Conservation (phyloP, 23 red algal genomes). For the Cyanidiococcus yangmingshanensis region DNA sequence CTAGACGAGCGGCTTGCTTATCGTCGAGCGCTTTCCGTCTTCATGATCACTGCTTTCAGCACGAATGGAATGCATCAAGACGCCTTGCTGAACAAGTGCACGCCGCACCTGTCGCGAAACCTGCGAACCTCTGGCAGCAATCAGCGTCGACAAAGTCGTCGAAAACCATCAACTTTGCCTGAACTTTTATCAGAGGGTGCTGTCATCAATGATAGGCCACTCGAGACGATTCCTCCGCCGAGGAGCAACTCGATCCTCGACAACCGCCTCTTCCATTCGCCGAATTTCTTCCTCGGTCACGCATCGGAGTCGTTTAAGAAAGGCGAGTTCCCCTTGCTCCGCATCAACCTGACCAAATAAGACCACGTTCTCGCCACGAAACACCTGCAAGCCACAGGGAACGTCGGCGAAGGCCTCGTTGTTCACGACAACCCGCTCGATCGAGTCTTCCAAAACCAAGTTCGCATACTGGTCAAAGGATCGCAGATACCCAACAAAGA, state of each 20-base stretch:
- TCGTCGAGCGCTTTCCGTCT: no score
- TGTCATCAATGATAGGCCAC: constrained; percentile 18
- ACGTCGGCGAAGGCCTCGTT: constrained; percentile 69
- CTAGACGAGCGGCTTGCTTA: no score
- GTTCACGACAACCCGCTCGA: constrained; percentile 65
- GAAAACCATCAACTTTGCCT: no score
- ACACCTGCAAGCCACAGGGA: constrained; percentile 66
- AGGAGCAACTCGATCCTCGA: not conserved
- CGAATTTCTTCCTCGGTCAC: constrained; percentile 24
- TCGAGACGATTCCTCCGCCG: constrained; percentile 22
- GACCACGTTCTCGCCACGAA: constrained; percentile 99
- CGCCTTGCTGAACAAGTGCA: no score
- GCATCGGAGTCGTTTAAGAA: not conserved
- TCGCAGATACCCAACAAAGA: constrained; percentile 67
- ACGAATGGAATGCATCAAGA: no score
- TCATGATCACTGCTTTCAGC: no score
- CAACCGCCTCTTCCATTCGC: constrained; percentile 8
- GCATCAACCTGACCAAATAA: constrained; percentile 65
- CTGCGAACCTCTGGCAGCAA: no score
- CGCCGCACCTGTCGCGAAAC: not conserved
- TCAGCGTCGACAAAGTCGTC: no score
- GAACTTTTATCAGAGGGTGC: constrained; percentile 8
- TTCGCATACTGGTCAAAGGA: constrained; percentile 97
- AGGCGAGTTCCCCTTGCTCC: not conserved
- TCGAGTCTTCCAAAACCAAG: constrained; percentile 74